These are phyloP conservation scores for Boletus reticulatus DNA, from an alignment of 768 basidiomycete species.

Conservation along the genomic window DNA sequence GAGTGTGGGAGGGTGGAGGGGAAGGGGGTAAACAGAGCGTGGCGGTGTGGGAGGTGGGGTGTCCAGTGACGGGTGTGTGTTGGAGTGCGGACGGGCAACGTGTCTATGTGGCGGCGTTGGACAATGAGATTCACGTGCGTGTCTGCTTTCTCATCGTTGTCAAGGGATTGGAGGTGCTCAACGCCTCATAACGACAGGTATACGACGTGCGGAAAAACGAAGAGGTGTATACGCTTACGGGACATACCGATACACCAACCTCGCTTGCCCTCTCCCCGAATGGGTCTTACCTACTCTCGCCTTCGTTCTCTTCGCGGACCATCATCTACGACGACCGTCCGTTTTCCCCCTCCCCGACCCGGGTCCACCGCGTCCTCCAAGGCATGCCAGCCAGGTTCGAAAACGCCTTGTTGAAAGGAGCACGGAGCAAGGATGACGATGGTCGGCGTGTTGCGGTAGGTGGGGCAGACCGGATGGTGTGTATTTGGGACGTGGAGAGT, in stretches of 20 bases:
- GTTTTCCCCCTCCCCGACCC: conserved; percentile 81
- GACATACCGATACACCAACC: conserved; percentile 91
- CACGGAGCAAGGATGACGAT: conserved; percentile 86
- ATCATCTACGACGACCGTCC: conserved; percentile 93
- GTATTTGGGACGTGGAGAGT: conserved; percentile 84
- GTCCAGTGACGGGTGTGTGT: conserved; percentile 88
- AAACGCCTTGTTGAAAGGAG: conserved; percentile 74
- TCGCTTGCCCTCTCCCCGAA: conserved; percentile 91
- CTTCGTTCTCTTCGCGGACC: conserved; percentile 85
- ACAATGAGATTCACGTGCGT: conserved; percentile 94
- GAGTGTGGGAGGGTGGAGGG: conserved; percentile 94
- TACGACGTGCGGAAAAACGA: conserved; percentile 87
- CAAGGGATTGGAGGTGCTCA: background rate
- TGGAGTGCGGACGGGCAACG: conserved; percentile 91
- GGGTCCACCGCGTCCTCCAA: conserved; percentile 73
- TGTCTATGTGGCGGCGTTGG: conserved; percentile 88
- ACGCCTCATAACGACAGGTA: conserved; percentile 44
- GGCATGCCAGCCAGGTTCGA: conserved; percentile 97
- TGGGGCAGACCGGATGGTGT: conserved; percentile 85
- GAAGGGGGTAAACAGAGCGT: conserved; percentile 72
- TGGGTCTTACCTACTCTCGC: conserved; percentile 83
- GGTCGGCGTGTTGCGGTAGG: conserved; percentile 84
- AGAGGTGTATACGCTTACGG: conserved; percentile 75
- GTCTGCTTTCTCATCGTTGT: background rate
- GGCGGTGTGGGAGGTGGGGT: conserved; percentile 79